Conservation (phyloP, 225 moss, liverwort and hornwort genomes). For the Pseudoscleropodium purum region DNA sequence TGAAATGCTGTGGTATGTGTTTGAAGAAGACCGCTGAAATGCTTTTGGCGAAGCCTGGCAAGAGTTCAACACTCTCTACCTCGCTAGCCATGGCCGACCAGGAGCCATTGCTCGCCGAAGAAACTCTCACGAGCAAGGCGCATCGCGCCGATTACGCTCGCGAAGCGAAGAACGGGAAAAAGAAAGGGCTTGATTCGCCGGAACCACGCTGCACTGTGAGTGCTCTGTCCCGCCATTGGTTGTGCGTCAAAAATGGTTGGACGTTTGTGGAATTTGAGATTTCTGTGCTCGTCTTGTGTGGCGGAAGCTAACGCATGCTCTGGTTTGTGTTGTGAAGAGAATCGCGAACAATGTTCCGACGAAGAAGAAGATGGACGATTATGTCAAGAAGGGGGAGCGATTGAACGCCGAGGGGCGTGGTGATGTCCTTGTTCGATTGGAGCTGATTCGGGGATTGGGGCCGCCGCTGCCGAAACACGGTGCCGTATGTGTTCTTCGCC, state of each 20-base stretch:
- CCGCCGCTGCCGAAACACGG: neutral
- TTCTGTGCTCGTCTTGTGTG: neutral
- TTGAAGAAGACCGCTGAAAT: neutral
- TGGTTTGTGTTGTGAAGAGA: neutral
- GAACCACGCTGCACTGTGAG: neutral
- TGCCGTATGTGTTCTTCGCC: neutral
- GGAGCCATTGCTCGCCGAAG: neutral
- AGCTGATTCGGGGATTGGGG: neutral
- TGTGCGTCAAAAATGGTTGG: neutral
- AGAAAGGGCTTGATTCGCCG: accelerated
- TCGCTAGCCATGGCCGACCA: neutral
- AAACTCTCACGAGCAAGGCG: neutral
- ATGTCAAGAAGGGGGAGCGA: neutral
- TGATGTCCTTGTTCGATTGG: neutral
- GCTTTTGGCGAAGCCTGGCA: neutral
- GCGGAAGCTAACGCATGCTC: neutral
- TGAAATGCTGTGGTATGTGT: neutral
- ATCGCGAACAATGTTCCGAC: neutral
- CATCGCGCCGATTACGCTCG: neutral
- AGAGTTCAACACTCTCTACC: neutral
- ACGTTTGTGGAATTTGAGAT: neutral
- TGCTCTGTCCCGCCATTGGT: neutral
- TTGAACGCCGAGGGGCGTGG: neutral
- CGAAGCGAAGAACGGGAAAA: neutral
- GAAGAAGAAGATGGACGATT: neutral